Evolutionary conservation across 2,329 filamentous ascomycete species (phyloP).

Genomic region (Phialophora tarda): DNA sequence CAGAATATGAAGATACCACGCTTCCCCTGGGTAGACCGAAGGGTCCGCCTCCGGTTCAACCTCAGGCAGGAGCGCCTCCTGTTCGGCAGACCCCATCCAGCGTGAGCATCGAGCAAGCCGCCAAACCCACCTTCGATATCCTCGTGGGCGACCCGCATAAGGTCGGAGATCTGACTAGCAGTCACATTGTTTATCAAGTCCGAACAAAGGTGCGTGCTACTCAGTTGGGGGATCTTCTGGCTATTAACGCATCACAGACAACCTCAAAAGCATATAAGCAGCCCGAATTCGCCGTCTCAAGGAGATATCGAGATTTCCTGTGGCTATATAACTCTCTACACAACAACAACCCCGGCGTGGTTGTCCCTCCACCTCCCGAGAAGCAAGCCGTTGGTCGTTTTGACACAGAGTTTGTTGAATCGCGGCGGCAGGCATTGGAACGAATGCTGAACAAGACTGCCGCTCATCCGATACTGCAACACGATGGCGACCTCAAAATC

Average conservation of each 20-base stretch:
- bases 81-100: slow-evolving; percentile 71
- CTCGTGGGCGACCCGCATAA: slow-evolving; percentile 96
- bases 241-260: slow-evolving; percentile 63
- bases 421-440: slow-evolving; percentile 85
- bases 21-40: slow-evolving; percentile 66
- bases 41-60: slow-evolving; percentile 65
- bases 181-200: slow-evolving; percentile 97
- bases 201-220: slow-evolving; percentile 74
- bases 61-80: slow-evolving; percentile 49
- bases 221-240: slow-evolving; percentile 1
- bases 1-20: slow-evolving; percentile 73
- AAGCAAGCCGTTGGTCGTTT: slow-evolving; percentile 97
- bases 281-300: slow-evolving; percentile 88
- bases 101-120: slow-evolving; percentile 88
- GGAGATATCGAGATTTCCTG: slow-evolving; percentile 93
- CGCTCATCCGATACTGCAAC: slow-evolving; percentile 84
- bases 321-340: slow-evolving; percentile 97
- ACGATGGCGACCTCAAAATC: slow-evolving; percentile 91
- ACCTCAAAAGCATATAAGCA: slow-evolving; percentile 95
- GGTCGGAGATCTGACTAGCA: slow-evolving; percentile 94
- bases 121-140: slow-evolving; percentile 89
- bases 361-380: slow-evolving; percentile 93
- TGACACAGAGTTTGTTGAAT: slow-evolving; percentile 95
- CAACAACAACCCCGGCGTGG: slow-evolving; percentile 90
- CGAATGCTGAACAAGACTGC: slow-evolving; percentile 98